Base-by-base conservation (phyloP, 176 grass and related monocot species). In the Poa pratensis region DNA sequence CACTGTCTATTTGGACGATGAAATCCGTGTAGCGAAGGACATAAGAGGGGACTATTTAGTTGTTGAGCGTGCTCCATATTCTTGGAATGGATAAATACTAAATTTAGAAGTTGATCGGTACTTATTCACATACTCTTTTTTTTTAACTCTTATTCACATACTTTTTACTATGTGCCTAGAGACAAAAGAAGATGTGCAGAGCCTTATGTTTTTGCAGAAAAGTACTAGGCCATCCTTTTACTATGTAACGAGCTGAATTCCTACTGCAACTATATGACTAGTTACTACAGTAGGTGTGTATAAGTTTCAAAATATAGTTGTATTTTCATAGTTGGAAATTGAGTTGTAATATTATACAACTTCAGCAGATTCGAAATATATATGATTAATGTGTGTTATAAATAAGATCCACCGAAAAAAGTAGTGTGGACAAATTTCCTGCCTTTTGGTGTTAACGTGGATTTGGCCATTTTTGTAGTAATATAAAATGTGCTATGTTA, bases 1-100 rank as follows among this genome's bases (percentile, higher is more conserved):
- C 79, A 94, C 96, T 13, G 86, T 99, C 67, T 98, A 99, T 92
- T 83, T 96, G 72, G 94, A 96, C 72, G 90, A 99, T 81, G 86
- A 96, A 23, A 94, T 99, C 72, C 92, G 88, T 49, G 94, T 96
- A 28, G 91, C 89, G 18, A 96, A 99, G 88, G 93, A 94, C 77
- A 96, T 99, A 85, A 71, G 96, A 84, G 90, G 91, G 34, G 96
- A 96, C 52, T 99, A 96, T 84, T 85, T 99, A 64, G 91, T 96
- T 58, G 96, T 96, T 66, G 94, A 99, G 79, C 90, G 91, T 0
- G 94, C 94, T 88, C 91, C 92, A 46, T 99, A 99, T 88, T 92
- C 85, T 82, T 96, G 96, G 91, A 82, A 79, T 32, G 91, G 83
- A 65, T 94, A 88, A 82, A 49, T 49, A 6, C 17, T 69, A 72